Evolutionary conservation across 2,329 filamentous ascomycete genomes (phyloP).

Genomic region (Cytospora leucostoma): DNA sequence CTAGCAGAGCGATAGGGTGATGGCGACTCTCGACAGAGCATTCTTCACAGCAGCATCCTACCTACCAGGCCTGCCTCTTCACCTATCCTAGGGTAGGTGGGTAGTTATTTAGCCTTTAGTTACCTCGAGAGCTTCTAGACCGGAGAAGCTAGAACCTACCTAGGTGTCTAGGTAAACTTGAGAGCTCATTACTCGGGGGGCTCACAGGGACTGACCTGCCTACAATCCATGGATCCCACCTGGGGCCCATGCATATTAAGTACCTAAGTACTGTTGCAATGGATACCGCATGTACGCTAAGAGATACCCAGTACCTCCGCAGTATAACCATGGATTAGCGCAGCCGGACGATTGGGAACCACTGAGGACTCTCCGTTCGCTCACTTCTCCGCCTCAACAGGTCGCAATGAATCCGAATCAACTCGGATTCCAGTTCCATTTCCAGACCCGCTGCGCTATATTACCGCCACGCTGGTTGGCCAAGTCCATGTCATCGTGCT

Average conservation of each 20-base stretch:
- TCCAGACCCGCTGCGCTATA: constrained; percentile 3
- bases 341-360: not conserved
- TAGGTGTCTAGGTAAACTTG: too few species aligned
- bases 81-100: too few species aligned
- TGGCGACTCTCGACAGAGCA: too few species aligned
- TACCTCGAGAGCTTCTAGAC: not conserved
- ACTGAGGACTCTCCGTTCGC: too few species aligned
- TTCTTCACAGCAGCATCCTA: too few species aligned
- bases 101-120: too few species aligned
- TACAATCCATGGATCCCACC: too few species aligned
- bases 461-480: constrained; percentile 18
- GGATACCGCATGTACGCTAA: not conserved
- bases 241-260: too few species aligned
- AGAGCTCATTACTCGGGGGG: not conserved
- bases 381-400: not conserved
- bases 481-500: not conserved
- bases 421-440: not conserved
- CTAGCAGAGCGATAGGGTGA: too few species aligned
- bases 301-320: not conserved
- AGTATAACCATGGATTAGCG: not conserved
- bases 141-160: not conserved
- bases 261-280: not conserved
- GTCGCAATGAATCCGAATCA: not conserved
- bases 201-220: too few species aligned
- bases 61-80: too few species aligned